A percentile compares a stretch with the other conserved stretches of the same genome.
phyloP scores from a whole-genome alignment of 768 basidiomycete genomes.

The Russula virescens region DNA sequence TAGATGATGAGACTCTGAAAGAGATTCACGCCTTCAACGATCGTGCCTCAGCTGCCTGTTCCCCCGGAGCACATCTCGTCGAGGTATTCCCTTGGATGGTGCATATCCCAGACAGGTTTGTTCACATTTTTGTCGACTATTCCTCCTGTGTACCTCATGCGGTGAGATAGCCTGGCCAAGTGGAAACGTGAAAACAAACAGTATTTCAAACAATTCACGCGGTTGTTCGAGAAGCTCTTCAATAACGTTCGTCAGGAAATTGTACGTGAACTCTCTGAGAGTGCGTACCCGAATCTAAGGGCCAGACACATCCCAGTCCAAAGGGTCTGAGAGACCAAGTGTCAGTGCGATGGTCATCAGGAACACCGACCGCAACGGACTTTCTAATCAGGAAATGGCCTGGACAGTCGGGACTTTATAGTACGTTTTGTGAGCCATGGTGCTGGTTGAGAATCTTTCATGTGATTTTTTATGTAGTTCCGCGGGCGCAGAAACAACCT shows the following conservation, averaged over 20 bases:
- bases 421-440: not conserved
- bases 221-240: slow-evolving; percentile 20
- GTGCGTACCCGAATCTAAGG: not conserved
- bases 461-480: not conserved
- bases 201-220: not conserved
- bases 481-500: slow-evolving; percentile 10
- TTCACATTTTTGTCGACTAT: not conserved
- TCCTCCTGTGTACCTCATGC: not conserved
- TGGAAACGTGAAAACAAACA: slow-evolving; percentile 26
- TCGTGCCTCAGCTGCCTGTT: not conserved
- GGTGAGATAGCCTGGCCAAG: slow-evolving; percentile 21
- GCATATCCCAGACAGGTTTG: slow-evolving; percentile 17
- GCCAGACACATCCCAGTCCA: not conserved
- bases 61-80: slow-evolving; percentile 24
- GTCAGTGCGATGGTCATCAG: slow-evolving; percentile 13
- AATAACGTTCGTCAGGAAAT: slow-evolving; percentile 17
- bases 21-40: not conserved
- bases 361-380: not conserved
- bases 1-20: slow-evolving; percentile 4
- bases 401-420: slow-evolving; percentile 18
- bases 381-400: slow-evolving; percentile 18
- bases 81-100: slow-evolving; percentile 10
- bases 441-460: not conserved
- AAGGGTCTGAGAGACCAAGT: slow-evolving; percentile 3
- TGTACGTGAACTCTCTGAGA: slow-evolving; percentile 1